Percentiles rank a stretch among this genome's conserved stretches.
Conservation (phyloP, 169 alveolate species). For the Plasmodium gonderi region DNA sequence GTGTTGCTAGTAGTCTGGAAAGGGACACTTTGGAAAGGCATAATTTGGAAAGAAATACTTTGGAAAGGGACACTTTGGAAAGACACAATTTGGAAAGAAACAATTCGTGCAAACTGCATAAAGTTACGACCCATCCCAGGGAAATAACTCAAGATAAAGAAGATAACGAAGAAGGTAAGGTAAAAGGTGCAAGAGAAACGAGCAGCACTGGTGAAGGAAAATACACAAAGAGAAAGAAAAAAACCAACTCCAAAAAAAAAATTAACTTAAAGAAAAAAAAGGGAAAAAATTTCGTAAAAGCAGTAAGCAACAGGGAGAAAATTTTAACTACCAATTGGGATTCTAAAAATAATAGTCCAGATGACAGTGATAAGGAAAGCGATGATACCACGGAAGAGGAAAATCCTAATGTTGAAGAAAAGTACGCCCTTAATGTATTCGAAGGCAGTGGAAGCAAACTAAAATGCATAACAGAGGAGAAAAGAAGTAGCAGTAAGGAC, state of each 20-base stretch:
- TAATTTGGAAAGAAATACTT: not conserved
- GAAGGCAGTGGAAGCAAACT: not conserved
- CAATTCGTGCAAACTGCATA: not conserved
- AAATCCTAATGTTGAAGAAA: not conserved
- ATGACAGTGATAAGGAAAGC: not conserved
- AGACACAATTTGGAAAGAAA: too few relatives aligned
- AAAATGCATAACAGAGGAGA: not conserved
- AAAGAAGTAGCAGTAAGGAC: not conserved
- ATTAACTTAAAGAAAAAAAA: not conserved
- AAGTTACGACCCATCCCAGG: not conserved
- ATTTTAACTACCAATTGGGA: not conserved
- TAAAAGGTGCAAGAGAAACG: not conserved
- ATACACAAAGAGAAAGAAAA: not conserved
- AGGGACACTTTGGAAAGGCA: not conserved
- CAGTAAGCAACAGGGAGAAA: not conserved
- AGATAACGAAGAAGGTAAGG: not conserved
- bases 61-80: not conserved
- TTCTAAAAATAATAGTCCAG: too few relatives aligned
- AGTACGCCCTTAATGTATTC: not conserved
- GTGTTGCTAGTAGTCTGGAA: not conserved
- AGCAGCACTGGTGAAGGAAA: not conserved
- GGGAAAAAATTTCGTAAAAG: not conserved
- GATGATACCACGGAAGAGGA: not conserved
- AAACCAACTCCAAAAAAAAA: not conserved
- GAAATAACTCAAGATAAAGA: not conserved